Conservation (phyloP, 257 asterid species). For the Solanum infundibuliforme region DNA sequence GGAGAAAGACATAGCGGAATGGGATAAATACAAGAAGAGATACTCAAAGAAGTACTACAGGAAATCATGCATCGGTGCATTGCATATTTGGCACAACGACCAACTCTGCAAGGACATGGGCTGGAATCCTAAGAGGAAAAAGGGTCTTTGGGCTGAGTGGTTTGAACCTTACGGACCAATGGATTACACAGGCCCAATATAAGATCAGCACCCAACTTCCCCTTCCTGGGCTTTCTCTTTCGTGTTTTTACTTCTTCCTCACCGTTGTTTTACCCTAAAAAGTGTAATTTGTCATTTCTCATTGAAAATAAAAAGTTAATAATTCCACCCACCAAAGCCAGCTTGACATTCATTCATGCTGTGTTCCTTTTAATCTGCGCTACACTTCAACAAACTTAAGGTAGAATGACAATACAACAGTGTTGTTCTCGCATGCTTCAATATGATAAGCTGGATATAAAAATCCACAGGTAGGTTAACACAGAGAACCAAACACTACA, state of each 20-base stretch:
- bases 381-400: neutral
- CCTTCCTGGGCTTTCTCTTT: too few species aligned
- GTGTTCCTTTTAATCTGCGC: neutral
- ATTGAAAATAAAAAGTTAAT: neutral
- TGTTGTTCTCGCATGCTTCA: neutral
- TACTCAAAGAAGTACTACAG: constrained; percentile 22
- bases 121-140: constrained; percentile 33
- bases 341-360: neutral
- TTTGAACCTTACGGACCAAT: constrained; percentile 41
- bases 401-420: neutral
- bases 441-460: neutral
- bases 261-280: neutral
- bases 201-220: neutral
- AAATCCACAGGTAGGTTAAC: neutral
- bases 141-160: constrained; percentile 26
- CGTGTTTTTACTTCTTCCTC: neutral
- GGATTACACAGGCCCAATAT: constrained; percentile 18
- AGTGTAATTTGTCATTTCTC: neutral
- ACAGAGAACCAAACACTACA: neutral
- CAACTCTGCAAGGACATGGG: constrained; percentile 51
- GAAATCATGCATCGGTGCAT: constrained; percentile 25
- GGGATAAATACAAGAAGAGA: constrained; percentile 31
- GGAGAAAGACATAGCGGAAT: constrained; percentile 26
- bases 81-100: constrained; percentile 43
- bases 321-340: neutral